Evolutionary conservation across 805 yeast species (phyloP), one percentile per base, ranked within the genome.

Genomic region (Sungouiozyma intestinalis): DNA sequence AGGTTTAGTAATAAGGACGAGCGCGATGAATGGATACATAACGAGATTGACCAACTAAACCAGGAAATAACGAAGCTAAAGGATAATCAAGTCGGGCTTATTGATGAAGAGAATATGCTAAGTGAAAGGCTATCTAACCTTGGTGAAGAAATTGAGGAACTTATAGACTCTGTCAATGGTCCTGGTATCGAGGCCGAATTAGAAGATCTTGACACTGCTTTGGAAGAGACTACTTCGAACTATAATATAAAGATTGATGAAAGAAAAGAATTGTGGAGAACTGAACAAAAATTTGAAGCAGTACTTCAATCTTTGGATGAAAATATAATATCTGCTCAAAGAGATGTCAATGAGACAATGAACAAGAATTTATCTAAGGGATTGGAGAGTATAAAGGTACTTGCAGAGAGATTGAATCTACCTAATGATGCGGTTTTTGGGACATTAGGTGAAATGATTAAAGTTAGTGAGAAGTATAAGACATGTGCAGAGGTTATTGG

Each of bases 401-500:
- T 87, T 24, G 69, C 82, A 0, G 63, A 68, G 29, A 71, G 72
- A 41, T 63, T 87, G 37, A 77, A 77, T 6, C 59, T 90, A 32
- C 62, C 63, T 1, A 48, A 49, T 1, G 71, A 68, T 19, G 73
- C 78, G 16, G 94, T 86, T 8, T 79, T 74, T 61, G 98, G 98
- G 0, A 80, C 94, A 0, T 61, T 92, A 15, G 92, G 94, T 33
- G 95, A 87, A 48, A 66, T 92, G 27, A 81, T 92, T 40, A 72
- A 72, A 43, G 90, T 85, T 3, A 81, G 81, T 48, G 87, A 82
- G 41, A 84, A 84, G 53, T 88, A 85, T 56, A 81, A 81, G 54
- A 73, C 79, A 1, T 95, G 97, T 1, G 85, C 81, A 1, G 97
- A 92, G 57, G 88, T 83, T 2, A 74, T 86, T 38, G 97, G 94